Percentiles rank a stretch among this genome's conserved stretches.
Evolutionary conservation across 495 filamentous ascomycete species (phyloP).

Genomic region (Chaetomium fimeti): DNA sequence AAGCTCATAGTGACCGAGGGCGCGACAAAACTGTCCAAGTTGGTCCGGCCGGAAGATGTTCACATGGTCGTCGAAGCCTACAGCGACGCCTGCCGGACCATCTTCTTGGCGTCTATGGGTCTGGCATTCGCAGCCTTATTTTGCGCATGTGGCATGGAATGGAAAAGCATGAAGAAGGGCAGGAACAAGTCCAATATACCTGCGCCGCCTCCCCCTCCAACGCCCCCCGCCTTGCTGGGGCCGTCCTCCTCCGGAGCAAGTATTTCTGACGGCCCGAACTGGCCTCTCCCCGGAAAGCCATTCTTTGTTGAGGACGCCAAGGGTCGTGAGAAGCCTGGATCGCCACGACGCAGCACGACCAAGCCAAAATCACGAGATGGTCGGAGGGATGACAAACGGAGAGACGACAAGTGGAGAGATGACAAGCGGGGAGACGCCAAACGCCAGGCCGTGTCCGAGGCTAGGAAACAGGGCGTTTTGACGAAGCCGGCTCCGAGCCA

Average conservation of each 20-base stretch:
- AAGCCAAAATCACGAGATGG: neutral
- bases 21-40: constrained; percentile 53
- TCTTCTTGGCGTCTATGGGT: constrained; percentile 55
- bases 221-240: neutral
- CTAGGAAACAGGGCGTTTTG: constrained; percentile 9
- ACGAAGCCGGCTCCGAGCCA: constrained; percentile 1
- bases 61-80: constrained; percentile 52
- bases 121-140: constrained; percentile 53
- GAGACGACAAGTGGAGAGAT: neutral
- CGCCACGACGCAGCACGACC: neutral
- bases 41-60: constrained; percentile 46
- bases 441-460: neutral
- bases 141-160: constrained; percentile 57
- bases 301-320: constrained; percentile 16
- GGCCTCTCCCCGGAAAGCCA: neutral
- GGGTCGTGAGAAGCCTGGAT: neutral
- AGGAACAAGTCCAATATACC: constrained; percentile 21
- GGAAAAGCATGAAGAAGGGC: constrained; percentile 58
- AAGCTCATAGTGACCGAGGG: constrained; percentile 53
- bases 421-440: neutral
- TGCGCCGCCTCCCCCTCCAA: neutral
- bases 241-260: neutral
- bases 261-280: neutral
- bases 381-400: neutral
- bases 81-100: constrained; percentile 54